Evolutionary conservation across 371 early-diverging fungal genomes (phyloP).

Genomic region (Apophysomyces elegans): DNA sequence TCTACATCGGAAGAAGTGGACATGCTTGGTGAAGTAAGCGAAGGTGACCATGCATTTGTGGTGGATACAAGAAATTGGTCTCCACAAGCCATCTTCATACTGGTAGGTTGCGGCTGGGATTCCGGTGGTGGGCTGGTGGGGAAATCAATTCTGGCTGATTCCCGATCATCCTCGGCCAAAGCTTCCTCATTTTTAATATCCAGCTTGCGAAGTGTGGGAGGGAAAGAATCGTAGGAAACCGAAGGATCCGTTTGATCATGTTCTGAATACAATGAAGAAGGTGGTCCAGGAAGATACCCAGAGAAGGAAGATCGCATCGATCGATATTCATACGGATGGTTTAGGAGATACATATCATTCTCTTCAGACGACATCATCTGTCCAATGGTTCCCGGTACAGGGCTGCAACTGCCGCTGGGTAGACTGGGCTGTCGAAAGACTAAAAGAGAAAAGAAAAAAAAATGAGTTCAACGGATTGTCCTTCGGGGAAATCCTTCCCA

Average conservation of each 20-base stretch:
- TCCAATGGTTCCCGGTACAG: constrained; percentile 28
- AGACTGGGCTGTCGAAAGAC: constrained; percentile 28
- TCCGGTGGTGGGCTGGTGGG: constrained; percentile 9
- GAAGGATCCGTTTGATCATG: background rate
- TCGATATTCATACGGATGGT: constrained; percentile 23
- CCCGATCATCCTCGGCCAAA: background rate
- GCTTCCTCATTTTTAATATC: background rate
- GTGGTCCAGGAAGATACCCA: constrained; percentile 6
- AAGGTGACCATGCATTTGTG: constrained; percentile 9
- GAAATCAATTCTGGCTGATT: constrained; percentile 1
- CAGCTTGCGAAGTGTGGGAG: constrained; percentile 7
- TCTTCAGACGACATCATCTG: constrained; percentile 22
- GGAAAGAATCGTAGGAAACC: background rate
- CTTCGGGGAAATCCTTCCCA: background rate
- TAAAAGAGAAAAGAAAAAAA: constrained; percentile 10
- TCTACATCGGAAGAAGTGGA: constrained; percentile 4
- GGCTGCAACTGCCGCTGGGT: constrained; percentile 42
- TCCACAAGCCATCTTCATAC: constrained; percentile 1
- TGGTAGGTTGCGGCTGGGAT: background rate
- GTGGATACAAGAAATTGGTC: constrained; percentile 4
- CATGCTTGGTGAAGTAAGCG: constrained; percentile 7
- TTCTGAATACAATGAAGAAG: constrained; percentile 2
- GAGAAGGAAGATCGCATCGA: constrained; percentile 5
- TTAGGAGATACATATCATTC: constrained; percentile 28
- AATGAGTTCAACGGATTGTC: no score